These are phyloP conservation scores for Cutaneotrichosporon arboriforme DNA, from an alignment of 1,284 basidiomycete genomes.

Conservation along the genomic window DNA sequence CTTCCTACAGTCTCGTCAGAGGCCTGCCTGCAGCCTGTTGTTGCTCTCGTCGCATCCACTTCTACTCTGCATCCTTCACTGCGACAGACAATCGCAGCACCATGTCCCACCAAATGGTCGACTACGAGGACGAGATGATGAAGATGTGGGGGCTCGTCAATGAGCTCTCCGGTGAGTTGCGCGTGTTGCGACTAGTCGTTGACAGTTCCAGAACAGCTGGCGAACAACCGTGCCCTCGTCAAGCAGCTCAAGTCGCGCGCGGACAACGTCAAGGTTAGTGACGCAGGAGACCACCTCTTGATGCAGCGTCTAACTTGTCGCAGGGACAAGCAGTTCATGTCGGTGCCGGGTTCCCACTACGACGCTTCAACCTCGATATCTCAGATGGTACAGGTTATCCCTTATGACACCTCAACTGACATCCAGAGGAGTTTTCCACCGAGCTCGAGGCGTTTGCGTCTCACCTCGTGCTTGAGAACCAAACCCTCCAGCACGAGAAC, in stretches of 20 bases:
- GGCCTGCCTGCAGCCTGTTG: neutral
- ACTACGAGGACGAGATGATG: slow-evolving; percentile 61
- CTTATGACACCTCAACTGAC: neutral
- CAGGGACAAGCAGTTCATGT: slow-evolving; percentile 74
- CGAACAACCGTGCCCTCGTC: slow-evolving; percentile 74
- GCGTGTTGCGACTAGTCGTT: neutral
- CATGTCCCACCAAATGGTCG: slow-evolving; percentile 27
- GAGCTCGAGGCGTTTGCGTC: slow-evolving; percentile 87
- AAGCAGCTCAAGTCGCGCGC: slow-evolving; percentile 67
- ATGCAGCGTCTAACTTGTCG: neutral
- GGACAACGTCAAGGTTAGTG: slow-evolving; percentile 67
- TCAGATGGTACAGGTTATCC: slow-evolving; percentile 61
- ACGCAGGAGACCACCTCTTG: neutral
- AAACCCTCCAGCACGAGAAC: slow-evolving; percentile 85
- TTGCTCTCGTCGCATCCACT: neutral
- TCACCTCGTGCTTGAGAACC: slow-evolving; percentile 88
- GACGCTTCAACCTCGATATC: slow-evolving; percentile 90
- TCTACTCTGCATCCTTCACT: too few relatives aligned
- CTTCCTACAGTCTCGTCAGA: too few relatives aligned
- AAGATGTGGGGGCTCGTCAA: slow-evolving; percentile 71
- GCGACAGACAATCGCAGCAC: neutral
- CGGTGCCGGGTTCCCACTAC: slow-evolving; percentile 71
- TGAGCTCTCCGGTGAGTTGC: slow-evolving; percentile 55
- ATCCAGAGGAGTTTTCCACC: slow-evolving; percentile 80
- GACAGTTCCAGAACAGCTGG: slow-evolving; percentile 66